Percentiles rank a stretch among this genome's conserved stretches.
Conservation (phyloP, 106 monocot species). For the Dendrobium nobile region DNA sequence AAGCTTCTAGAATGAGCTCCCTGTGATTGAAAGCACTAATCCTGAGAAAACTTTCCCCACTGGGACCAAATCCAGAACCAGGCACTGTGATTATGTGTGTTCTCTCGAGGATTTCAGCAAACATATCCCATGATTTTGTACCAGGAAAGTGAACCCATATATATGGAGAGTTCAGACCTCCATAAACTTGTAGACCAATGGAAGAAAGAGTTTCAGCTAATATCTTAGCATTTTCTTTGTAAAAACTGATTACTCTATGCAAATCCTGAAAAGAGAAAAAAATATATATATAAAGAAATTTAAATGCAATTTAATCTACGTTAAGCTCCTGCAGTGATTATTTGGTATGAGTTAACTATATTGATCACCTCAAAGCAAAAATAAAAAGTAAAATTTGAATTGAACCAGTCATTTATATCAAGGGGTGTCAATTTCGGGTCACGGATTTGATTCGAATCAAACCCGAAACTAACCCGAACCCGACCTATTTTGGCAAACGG, state of each 20-base stretch:
- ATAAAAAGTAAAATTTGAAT: too few species aligned
- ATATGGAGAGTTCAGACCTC: conserved; percentile 70
- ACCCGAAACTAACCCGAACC: too few species aligned
- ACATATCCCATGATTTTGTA: conserved; percentile 66
- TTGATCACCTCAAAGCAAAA: too few species aligned
- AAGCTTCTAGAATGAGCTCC: conserved; percentile 47
- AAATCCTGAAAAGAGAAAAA: conserved; percentile 29
- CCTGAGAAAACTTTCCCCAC: conserved; percentile 73
- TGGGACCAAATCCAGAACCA: conserved; percentile 76
- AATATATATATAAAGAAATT: too few species aligned
- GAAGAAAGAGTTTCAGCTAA: conserved; percentile 43
- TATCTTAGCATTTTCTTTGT: conserved; percentile 53
- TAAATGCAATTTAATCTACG: too few species aligned
- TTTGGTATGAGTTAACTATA: too few species aligned
- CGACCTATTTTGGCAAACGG: too few species aligned
- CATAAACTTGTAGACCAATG: conserved; percentile 48
- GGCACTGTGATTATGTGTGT: conserved; percentile 67
- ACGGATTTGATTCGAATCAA: too few species aligned
- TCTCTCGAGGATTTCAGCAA: conserved; percentile 71
- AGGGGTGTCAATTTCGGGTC: too few species aligned
- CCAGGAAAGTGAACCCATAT: conserved; percentile 83
- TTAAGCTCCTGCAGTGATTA: too few species aligned
- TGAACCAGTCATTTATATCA: too few species aligned
- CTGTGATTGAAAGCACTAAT: conserved; percentile 45
- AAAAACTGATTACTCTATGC: conserved; percentile 25